phyloP scores from a whole-genome alignment of 176 grass and related monocot species.

The Avena sativa region DNA sequence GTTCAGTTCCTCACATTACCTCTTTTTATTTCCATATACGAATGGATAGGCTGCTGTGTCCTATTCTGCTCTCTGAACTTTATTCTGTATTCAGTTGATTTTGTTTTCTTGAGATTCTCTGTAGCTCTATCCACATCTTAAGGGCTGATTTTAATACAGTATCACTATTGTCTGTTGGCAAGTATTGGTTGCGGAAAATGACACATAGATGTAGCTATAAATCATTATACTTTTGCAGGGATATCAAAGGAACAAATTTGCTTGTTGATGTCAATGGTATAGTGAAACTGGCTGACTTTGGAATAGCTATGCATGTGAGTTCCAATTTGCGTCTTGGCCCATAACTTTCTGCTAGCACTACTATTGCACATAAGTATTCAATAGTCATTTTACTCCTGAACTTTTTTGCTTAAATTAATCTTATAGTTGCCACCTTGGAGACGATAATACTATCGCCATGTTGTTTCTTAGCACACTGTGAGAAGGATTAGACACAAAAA shows the following conservation, averaged over 20 bases:
- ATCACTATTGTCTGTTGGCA: conserved; percentile 1
- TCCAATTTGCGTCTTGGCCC: not conserved
- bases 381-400: not conserved
- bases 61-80: conserved; percentile 11
- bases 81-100: conserved; percentile 20
- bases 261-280: conserved; percentile 92
- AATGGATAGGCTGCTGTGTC: not conserved
- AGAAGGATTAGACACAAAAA: conserved; percentile 14
- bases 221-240: conserved; percentile 59
- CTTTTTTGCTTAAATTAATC: conserved; percentile 27
- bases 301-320: conserved; percentile 97
- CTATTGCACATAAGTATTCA: conserved; percentile 6
- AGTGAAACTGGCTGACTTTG: conserved; percentile 96
- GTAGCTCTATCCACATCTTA: not conserved
- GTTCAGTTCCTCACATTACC: conserved; percentile 8
- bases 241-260: conserved; percentile 97
- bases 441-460: conserved; percentile 34
- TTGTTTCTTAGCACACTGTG: not conserved
- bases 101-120: conserved; percentile 36
- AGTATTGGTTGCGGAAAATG: conserved; percentile 40
- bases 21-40: conserved; percentile 15
- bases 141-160: conserved; percentile 16
- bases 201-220: conserved; percentile 21
- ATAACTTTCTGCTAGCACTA: conserved; percentile 18
- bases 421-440: conserved; percentile 1